Percentiles rank a stretch among this genome's conserved stretches.
These are phyloP conservation scores for Fusarium foetens DNA, from an alignment of 2,329 filamentous ascomycete species.

Conservation along the genomic window DNA sequence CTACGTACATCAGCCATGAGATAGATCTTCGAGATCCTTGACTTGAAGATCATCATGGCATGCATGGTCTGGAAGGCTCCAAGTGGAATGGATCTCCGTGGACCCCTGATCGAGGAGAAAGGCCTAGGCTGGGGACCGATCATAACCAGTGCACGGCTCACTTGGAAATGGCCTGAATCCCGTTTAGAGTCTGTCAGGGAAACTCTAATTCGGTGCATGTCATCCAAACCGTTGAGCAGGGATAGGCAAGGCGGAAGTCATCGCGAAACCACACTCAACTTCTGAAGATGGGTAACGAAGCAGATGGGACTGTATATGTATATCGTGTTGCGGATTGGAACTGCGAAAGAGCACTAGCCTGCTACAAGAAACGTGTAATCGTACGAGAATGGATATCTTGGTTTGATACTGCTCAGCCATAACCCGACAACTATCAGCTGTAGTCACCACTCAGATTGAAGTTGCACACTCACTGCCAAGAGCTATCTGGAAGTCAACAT, in stretches of 20 bases:
- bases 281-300: background rate
- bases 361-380: background rate
- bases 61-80: constrained; percentile 49
- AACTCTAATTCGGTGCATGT: constrained; percentile 7
- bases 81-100: constrained; percentile 48
- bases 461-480: constrained; percentile 12
- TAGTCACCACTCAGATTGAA: background rate
- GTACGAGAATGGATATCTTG: background rate
- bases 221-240: background rate
- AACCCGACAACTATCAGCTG: background rate
- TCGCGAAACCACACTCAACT: background rate
- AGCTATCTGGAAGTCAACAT: constrained; percentile 12
- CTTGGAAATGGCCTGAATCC: background rate
- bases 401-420: constrained; percentile 57
- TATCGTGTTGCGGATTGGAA: background rate
- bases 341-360: background rate
- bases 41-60: constrained; percentile 47
- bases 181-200: background rate
- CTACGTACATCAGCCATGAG: constrained; percentile 46
- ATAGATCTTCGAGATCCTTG: constrained; percentile 56
- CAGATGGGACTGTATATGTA: background rate
- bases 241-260: background rate
- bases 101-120: constrained; percentile 45
- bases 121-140: constrained; percentile 57
- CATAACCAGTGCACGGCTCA: background rate